Base-by-base conservation (phyloP, 805 yeast species). In the Groenewaldozyma tartarivorans region DNA sequence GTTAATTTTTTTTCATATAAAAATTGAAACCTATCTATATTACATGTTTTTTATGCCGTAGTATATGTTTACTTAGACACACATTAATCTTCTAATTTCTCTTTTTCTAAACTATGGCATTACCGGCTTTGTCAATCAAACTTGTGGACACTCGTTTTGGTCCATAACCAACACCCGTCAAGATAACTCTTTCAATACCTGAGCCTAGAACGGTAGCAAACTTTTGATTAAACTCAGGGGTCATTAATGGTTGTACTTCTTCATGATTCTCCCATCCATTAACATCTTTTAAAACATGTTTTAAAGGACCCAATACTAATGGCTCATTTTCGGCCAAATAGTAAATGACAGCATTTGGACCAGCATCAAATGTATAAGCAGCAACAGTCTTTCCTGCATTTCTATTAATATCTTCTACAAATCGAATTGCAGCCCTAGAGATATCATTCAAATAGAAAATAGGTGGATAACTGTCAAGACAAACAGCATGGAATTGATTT, bases 341-440 rank as follows among this genome's bases (percentile, higher is more conserved):
- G 66, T 92, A 92, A 46, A 92, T 74, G 35, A 92, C 99, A 17
- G 96, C 95, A 64, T 92, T 92, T 63, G 99, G 98, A 58, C 99
- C 99, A 24, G 99, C 99, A 62, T 92, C 99, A 57, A 82, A 92
- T 1, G 99, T 92, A 63, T 92, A 92, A 30, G 97, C 97, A 9
- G 95, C 98, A 41, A 90, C 71, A 9, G 72, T 71, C 20, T 50
- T 47, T 39, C 82, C 84, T 27, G 74, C 78, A 3, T 60, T 50
- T 48, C 72, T 79, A 57, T 92, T 92, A 58, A 92, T 75, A 41
- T 70, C 66, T 61, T 92, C 94, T 36, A 87, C 73, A 38, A 84
- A 67, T 52, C 81, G 82, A 48, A 88, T 81, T 54, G 86, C 75
- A 40, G 77, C 78, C 52, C 82, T 81, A 4, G 96, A 87, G 5